phyloP scores from a whole-genome alignment of 345 rosid genomes.

The Camelina laxa region DNA sequence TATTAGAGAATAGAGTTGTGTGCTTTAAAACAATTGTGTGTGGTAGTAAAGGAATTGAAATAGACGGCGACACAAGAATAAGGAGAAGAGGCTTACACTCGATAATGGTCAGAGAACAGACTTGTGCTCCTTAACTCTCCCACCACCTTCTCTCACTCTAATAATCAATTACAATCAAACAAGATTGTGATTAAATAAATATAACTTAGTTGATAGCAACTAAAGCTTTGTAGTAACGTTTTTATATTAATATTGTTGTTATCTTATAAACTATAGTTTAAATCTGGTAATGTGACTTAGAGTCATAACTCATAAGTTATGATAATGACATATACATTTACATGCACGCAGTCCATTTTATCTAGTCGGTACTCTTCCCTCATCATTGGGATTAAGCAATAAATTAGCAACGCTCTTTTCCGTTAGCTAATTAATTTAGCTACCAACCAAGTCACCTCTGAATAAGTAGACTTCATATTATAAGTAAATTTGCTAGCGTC shows the following conservation, averaged over 20 bases:
- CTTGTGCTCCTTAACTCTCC: constrained; percentile 42
- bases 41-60: constrained; percentile 25
- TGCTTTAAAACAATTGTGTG: background rate
- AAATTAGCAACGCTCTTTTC: background rate
- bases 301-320: background rate
- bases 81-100: constrained; percentile 13
- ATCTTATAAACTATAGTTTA: background rate
- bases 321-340: background rate
- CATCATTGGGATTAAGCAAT: constrained; percentile 19
- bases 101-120: constrained; percentile 24
- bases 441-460: constrained; percentile 18
- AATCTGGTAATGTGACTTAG: background rate
- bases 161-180: background rate
- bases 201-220: background rate
- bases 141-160: constrained; percentile 22
- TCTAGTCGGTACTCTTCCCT: constrained; percentile 20
- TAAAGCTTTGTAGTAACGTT: background rate
- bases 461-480: constrained; percentile 11
- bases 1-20: background rate
- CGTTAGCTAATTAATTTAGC: background rate
- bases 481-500: background rate
- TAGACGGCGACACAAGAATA: constrained; percentile 13
- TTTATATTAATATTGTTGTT: background rate
- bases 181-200: background rate
- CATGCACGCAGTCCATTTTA: constrained; percentile 27